Base-by-base conservation (phyloP, 305 asterid species). In the Nicotiana rustica region DNA sequence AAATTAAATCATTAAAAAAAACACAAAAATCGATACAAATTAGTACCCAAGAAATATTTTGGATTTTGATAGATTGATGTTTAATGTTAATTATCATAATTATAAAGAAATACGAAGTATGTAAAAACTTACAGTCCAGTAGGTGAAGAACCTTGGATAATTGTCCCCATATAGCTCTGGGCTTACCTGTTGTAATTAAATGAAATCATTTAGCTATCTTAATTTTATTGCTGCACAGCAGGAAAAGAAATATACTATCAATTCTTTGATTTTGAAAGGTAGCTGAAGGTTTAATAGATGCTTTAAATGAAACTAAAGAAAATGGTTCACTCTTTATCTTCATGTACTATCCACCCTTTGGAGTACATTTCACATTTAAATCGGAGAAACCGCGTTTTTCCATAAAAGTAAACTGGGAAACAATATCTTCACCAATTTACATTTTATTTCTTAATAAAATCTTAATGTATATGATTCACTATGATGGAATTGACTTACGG, bases 131-230 rank as follows among this genome's bases (percentile, higher is more conserved):
- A 94, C 98, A 0, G 98, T 94, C 98, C 98, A 94, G 79, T 94
- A 94, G 2, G 98, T 94, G 90, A 94, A 94, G 85, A 94, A 93
- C 86, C 98, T 91, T 4, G 98, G 97, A 75, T 85, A 89, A 73
- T 85, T 90, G 92, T 94, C 97, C 83, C 98, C 97, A 66, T 94
- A 94, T 52, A 94, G 88, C 91, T 94, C 97, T 66, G 98, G 98
- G 62, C 98, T 94, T 60, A 95, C 96, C 98, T 95, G 92, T 84
- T 67, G 21, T 65, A 81, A 77, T 75, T 59, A 70, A 83, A 80
- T 86, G 57, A 77, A 78, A 88, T 82, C 84, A 84, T 80, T 73
- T 61, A 56, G 17, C 79, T 59, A 64, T 52, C 73, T 81, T 73
- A 52, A 69, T 64, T 76, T 36, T 3, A 41, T 47, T 47, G 33